Conservation (phyloP, 495 filamentous ascomycete genomes). For the Evansstolkia leycettana region DNA sequence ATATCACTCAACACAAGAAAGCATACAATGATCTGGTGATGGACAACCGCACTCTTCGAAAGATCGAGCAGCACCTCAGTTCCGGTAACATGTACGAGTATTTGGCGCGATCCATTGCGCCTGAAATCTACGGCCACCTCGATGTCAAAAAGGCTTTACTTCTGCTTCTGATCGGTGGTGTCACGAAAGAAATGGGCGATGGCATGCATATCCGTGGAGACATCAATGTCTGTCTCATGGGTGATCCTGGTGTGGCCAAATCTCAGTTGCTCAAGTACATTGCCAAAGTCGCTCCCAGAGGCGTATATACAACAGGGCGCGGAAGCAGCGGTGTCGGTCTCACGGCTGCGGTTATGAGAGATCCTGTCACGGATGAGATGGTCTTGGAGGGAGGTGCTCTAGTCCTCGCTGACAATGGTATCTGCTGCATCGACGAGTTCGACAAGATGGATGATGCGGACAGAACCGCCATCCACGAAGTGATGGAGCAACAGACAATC, state of each 20-base stretch:
- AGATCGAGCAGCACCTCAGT: slow-evolving; percentile 69
- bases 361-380: slow-evolving; percentile 98
- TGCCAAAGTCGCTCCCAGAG: slow-evolving; percentile 91
- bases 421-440: slow-evolving; percentile 99
- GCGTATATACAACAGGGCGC: slow-evolving; percentile 94
- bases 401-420: slow-evolving; percentile 92
- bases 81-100: slow-evolving; percentile 90
- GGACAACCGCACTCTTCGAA: slow-evolving; percentile 61
- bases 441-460: slow-evolving; percentile 99
- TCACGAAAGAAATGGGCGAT: slow-evolving; percentile 93
- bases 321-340: slow-evolving; percentile 95
- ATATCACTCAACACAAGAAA: slow-evolving; percentile 92
- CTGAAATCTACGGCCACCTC: slow-evolving; percentile 90
- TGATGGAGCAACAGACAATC: slow-evolving; percentile 99
- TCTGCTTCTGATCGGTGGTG: slow-evolving; percentile 87
- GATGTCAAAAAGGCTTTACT: slow-evolving; percentile 98
- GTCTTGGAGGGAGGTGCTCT: slow-evolving; percentile 92
- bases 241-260: slow-evolving; percentile 98
- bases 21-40: slow-evolving; percentile 80
- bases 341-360: slow-evolving; percentile 95
- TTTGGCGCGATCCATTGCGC: slow-evolving; percentile 87
- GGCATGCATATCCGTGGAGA: slow-evolving; percentile 98
- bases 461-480: slow-evolving; percentile 96
- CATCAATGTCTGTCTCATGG: slow-evolving; percentile 98
- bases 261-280: slow-evolving; percentile 97